Base-by-base conservation (phyloP, 2,329 filamentous ascomycete genomes). In the Beauveria scarabaeidicola region DNA sequence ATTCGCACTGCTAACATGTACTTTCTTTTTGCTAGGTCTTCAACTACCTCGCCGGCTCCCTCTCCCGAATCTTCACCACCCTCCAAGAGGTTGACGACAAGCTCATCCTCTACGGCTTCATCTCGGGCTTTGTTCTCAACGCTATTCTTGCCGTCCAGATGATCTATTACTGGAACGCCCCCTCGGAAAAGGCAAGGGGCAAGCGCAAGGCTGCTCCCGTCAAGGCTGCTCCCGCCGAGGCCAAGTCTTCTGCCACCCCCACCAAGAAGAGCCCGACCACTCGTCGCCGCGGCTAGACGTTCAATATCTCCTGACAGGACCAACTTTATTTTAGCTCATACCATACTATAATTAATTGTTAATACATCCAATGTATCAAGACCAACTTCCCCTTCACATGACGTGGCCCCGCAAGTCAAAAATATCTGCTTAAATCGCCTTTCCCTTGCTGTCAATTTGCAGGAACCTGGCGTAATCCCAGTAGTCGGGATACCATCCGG, bases 31-130 rank as follows among this genome's bases (percentile, higher is more conserved):
- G 4, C 8, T 68, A 97, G 92, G 91, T 99, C 66, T 96, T 99
- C 83, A 97, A 97, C 80, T 99, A 96, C 76, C 90, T 99, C 68
- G 81, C 87, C 67, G 94, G 95, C 43, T 96, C 91, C 47, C 84
- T 97, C 61, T 90, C 91, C 27, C 89, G 94, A 71, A 96, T 99
- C 77, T 99, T 97, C 75, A 99, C 94, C 36, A 99, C 95, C 9
- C 79, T 99, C 61, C 92, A 97, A 70, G 94, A 99, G 78, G 94
- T 99, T 62, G 89, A 96, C 72, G 94, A 99, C 75, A 92, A 92
- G 75, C 81, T 97, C 61, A 97, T 99, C 68, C 82, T 99, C 27
- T 97, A 96, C 76, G 89, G 92, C 54, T 97, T 96, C 79, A 77
- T 97, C 59, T 90, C 91, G 8, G 94, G 91, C 29, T 97, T 97